Evolutionary conservation across 306 rosid species (phyloP).

Genomic region (Neltuma alba): DNA sequence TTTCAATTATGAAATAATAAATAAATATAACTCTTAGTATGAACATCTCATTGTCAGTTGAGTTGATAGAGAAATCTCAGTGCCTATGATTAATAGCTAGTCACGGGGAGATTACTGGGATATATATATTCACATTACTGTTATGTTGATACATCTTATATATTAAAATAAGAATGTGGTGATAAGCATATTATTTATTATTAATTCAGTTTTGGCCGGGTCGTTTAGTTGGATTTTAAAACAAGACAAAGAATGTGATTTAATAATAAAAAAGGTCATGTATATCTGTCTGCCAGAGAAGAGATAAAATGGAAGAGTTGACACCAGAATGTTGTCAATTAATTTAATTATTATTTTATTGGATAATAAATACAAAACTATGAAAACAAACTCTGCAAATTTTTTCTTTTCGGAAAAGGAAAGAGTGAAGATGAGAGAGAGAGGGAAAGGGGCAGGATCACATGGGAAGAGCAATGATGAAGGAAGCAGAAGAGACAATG

Average conservation of each 20-base stretch:
- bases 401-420: no score
- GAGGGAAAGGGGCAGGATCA: conserved; percentile 83
- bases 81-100: conserved; percentile 11
- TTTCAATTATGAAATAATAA: neutral
- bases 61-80: conserved; percentile 31
- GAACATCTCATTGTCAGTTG: conserved; percentile 50
- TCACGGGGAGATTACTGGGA: neutral
- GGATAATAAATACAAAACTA: neutral
- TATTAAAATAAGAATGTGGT: neutral
- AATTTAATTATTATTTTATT: neutral
- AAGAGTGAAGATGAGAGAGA: neutral
- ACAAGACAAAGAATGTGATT: neutral
- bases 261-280: neutral
- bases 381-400: neutral
- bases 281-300: neutral
- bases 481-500: conserved; percentile 93
- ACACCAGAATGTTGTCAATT: conserved; percentile 1
- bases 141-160: neutral
- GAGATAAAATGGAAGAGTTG: neutral
- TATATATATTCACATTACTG: neutral
- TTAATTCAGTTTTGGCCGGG: neutral
- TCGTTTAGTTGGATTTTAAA: neutral
- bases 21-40: conserved; percentile 9
- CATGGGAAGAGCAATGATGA: conserved; percentile 92
- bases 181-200: neutral